These are phyloP conservation scores for Lipomyces yarrowii DNA, from an alignment of 1,139 yeast species.

Conservation along the genomic window DNA sequence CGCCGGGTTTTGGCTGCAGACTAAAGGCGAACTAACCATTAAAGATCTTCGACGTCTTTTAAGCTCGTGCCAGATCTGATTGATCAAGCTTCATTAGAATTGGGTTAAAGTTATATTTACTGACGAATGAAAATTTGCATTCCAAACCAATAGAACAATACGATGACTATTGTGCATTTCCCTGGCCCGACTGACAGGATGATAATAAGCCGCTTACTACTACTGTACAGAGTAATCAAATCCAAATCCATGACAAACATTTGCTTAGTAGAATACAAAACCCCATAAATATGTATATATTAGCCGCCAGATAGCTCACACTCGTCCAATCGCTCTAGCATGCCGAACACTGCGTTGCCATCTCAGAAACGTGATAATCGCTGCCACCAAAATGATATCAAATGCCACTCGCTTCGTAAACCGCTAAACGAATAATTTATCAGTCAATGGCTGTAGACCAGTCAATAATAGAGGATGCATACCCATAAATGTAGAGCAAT, in stretches of 20 bases:
- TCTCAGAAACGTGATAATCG: constrained; percentile 11
- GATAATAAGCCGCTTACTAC: too few species aligned
- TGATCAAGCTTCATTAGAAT: too few species aligned
- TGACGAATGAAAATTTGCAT: neutral
- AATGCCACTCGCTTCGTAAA: constrained; percentile 7
- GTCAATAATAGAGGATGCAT: neutral
- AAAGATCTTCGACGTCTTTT: too few species aligned
- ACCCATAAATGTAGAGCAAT: neutral
- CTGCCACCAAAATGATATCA: constrained; percentile 4
- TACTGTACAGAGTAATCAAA: too few species aligned
- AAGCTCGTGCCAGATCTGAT: too few species aligned
- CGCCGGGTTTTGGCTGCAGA: too few species aligned
- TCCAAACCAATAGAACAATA: too few species aligned
- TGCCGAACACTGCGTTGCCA: constrained; percentile 12
- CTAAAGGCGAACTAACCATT: too few species aligned
- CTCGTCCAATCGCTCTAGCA: neutral
- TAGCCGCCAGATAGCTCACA: neutral
- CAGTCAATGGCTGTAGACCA: neutral
- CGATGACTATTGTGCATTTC: too few species aligned
- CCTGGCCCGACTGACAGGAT: too few species aligned
- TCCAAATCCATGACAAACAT: too few species aligned
- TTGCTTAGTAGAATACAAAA: neutral
- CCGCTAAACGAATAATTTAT: neutral
- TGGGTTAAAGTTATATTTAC: too few species aligned
- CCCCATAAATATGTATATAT: neutral